phyloP scores from a whole-genome alignment of 2,329 filamentous ascomycete species.

The Aaosphaeria arxii region DNA sequence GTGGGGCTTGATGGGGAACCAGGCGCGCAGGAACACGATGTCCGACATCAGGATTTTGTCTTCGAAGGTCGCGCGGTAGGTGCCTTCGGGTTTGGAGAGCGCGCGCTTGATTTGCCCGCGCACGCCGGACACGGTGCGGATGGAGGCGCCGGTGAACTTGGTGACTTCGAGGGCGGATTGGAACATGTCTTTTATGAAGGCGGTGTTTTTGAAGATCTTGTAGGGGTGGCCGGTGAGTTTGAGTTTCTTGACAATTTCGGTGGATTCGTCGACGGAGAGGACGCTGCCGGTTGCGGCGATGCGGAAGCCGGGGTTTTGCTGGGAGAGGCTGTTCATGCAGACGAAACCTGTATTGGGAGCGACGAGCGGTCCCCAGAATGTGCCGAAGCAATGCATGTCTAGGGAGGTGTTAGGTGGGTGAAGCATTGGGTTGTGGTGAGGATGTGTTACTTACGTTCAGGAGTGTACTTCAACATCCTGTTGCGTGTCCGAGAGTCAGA shows the following conservation, averaged over 20 bases:
- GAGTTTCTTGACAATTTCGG: conserved; percentile 98
- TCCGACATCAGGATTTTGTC: conserved; percentile 97
- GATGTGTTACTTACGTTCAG: conserved; percentile 57
- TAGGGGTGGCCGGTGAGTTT: conserved; percentile 91
- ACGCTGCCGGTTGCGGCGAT: conserved; percentile 94
- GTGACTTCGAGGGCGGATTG: conserved; percentile 87
- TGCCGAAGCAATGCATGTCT: conserved; percentile 95
- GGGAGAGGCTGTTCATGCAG: conserved; percentile 84
- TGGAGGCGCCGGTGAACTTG: conserved; percentile 94
- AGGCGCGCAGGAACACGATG: conserved; percentile 92
- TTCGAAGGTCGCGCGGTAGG: conserved; percentile 96
- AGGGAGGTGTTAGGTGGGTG: background rate
- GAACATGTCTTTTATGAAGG: conserved; percentile 99
- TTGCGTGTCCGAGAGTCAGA: conserved; percentile 91
- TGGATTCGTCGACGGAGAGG: conserved; percentile 88
- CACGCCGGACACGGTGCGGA: conserved; percentile 94
- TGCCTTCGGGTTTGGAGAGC: conserved; percentile 86
- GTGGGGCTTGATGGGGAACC: conserved; percentile 94
- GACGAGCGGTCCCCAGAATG: conserved; percentile 91
- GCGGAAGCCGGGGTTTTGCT: conserved; percentile 83
- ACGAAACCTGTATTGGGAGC: conserved; percentile 96
- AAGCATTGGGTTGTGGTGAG: no score
- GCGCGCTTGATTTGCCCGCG: conserved; percentile 97
- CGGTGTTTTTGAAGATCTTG: conserved; percentile 99
- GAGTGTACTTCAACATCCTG: conserved; percentile 98